phyloP scores from a whole-genome alignment of 371 early-diverging fungal genomes.

The Mortierella sp. region DNA sequence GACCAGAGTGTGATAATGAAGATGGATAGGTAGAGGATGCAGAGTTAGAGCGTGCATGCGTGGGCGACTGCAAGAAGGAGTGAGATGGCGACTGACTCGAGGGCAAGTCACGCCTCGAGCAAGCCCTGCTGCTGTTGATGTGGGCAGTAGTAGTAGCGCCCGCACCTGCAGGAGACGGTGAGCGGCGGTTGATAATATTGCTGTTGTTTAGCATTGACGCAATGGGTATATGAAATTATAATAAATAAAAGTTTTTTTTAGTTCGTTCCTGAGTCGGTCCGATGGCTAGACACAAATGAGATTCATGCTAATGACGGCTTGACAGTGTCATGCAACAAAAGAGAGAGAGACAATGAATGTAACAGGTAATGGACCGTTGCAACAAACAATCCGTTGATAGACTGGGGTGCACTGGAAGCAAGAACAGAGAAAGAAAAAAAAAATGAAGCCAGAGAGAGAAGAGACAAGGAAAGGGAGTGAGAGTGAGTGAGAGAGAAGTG shows the following conservation, averaged over 20 bases:
- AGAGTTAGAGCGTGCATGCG: constrained; percentile 44
- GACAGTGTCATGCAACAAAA: not conserved
- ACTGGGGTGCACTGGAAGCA: not conserved
- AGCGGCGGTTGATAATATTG: constrained; percentile 4
- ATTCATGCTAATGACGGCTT: constrained; percentile 4
- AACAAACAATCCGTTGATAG: too few relatives aligned
- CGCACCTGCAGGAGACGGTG: constrained; percentile 10
- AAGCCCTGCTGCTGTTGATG: not conserved
- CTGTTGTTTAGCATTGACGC: constrained; percentile 8
- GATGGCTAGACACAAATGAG: not conserved
- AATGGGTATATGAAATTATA: not conserved
- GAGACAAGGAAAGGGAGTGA: constrained; percentile 7
- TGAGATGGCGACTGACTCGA: not conserved
- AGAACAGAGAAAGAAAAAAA: not conserved
- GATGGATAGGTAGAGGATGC: not conserved
- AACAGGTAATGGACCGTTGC: too few relatives aligned
- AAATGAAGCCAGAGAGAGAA: not conserved
- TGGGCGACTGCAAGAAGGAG: constrained; percentile 34
- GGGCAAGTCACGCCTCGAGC: not conserved
- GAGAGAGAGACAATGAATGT: constrained; percentile 1
- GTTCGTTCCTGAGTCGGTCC: not conserved
- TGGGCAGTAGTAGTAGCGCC: not conserved
- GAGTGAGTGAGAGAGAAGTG: constrained; percentile 1
- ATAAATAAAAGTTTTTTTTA: not conserved
- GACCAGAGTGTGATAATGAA: not conserved